A percentile compares a stretch with the other conserved stretches of the same genome.
phyloP scores from a whole-genome alignment of 495 filamentous ascomycete species.

The Schizothecium vesticola region DNA sequence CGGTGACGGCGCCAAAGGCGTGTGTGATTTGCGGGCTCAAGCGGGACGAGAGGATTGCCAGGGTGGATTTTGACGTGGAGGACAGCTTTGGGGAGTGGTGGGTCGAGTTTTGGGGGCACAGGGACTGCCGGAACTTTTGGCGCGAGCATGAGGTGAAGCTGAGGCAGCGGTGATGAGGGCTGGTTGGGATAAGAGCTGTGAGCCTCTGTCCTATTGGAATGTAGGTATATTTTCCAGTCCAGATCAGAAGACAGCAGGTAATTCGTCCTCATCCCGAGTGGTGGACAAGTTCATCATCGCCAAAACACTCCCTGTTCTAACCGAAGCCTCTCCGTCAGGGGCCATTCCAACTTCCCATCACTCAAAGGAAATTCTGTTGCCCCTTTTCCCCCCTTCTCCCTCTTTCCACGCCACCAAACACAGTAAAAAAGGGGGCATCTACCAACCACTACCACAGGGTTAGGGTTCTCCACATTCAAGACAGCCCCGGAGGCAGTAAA shows the following conservation, averaged over 20 bases:
- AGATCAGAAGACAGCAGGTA: neutral
- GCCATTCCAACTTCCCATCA: neutral
- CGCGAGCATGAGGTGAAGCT: constrained; percentile 61
- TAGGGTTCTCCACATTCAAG: constrained; percentile 11
- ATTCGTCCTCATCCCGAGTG: neutral
- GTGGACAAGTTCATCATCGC: neutral
- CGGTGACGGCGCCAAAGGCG: constrained; percentile 62
- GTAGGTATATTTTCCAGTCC: neutral
- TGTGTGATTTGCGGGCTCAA: constrained; percentile 87
- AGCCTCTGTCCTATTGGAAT: neutral
- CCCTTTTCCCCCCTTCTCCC: neutral
- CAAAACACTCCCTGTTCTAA: neutral
- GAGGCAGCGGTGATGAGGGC: constrained; percentile 51
- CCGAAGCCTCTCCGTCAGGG: neutral
- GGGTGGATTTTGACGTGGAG: constrained; percentile 69
- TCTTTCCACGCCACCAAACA: neutral
- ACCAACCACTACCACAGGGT: constrained; percentile 1
- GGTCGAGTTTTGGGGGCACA: constrained; percentile 83
- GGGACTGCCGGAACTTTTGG: constrained; percentile 81
- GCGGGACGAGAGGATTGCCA: constrained; percentile 72
- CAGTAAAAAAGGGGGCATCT: neutral
- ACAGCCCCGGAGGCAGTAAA: no score
- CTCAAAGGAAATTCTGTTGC: neutral
- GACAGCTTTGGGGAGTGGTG: constrained; percentile 97
- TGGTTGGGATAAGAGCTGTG: no score